Percentiles rank a stretch among this genome's conserved stretches.
phyloP scores from a whole-genome alignment of 2,329 filamentous ascomycete genomes.

The Volutella citrinella region DNA sequence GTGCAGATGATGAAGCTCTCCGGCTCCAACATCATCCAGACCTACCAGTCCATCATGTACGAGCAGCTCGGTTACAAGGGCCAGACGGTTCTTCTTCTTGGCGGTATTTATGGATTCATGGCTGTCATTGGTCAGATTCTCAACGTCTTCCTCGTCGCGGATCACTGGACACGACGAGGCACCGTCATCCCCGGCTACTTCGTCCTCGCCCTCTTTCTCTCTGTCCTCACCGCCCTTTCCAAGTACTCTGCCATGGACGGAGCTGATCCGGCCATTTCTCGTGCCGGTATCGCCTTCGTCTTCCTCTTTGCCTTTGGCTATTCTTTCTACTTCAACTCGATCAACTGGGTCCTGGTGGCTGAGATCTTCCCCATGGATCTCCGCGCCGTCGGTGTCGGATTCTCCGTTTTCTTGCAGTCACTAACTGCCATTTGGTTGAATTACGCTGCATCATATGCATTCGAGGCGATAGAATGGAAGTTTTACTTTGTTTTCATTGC shows the following conservation, averaged over 20 bases:
- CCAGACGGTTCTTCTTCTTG: slow-evolving; percentile 45
- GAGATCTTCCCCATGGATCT: slow-evolving; percentile 28
- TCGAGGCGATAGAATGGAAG: slow-evolving; percentile 27
- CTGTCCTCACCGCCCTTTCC: slow-evolving; percentile 7
- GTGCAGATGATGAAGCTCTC: slow-evolving; percentile 30
- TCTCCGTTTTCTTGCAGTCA: slow-evolving; percentile 26
- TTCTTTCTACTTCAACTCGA: slow-evolving; percentile 32
- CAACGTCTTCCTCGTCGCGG: slow-evolving; percentile 27
- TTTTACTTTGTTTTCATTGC: slow-evolving; percentile 34
- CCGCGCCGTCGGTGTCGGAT: slow-evolving; percentile 22
- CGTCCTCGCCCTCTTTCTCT: slow-evolving; percentile 4
- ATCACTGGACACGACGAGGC: slow-evolving; percentile 25
- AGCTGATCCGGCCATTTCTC: slow-evolving; percentile 16
- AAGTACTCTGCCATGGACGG: slow-evolving; percentile 14
- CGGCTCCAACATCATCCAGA: slow-evolving; percentile 29
- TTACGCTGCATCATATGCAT: slow-evolving; percentile 24
- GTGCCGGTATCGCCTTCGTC: slow-evolving; percentile 29
- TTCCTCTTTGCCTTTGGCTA: slow-evolving; percentile 29
- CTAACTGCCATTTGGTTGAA: slow-evolving; percentile 31
- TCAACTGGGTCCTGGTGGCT: slow-evolving; percentile 27
- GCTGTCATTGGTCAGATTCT: slow-evolving; percentile 30
- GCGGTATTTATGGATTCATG: slow-evolving; percentile 40
- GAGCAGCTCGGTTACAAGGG: slow-evolving; percentile 46
- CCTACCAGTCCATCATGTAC: slow-evolving; percentile 33
- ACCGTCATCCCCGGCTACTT: slow-evolving; percentile 10